Base-by-base conservation (phyloP, 2,329 filamentous ascomycete species). In the Monosporascus sp. region DNA sequence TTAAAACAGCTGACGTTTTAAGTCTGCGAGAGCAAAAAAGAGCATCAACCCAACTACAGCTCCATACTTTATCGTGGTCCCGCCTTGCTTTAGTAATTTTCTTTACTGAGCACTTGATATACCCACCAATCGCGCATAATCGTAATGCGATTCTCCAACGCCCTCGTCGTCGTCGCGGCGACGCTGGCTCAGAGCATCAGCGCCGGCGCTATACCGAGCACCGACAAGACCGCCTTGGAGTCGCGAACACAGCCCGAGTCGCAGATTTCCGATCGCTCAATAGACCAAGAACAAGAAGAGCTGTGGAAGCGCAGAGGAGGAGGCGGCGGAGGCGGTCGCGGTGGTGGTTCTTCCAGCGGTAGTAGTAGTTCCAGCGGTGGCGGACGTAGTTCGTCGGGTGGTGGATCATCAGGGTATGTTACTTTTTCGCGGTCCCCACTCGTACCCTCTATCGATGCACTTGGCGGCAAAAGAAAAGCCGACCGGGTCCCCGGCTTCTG, bases 301-400 rank as follows among this genome's bases (percentile, higher is more conserved):
- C 68, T 85, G 22, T 84, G 75, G 72, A 85, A 83, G 72, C 76
- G 83, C 58, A 80, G 80, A 61, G 82, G 65, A 59, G 72, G 74
- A 48, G 73, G 72, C 37, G 68, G 73, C 37, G 66, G 69, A 35
- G 67, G 71, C 35, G 69, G 71, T 47, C 59, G 59, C n/a, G 63
- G 69, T 44, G 59, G 69, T 38, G 55, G 54, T 17, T n/a, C n/a
- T n/a, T n/a, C n/a, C n/a, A n/a, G n/a, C n/a, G n/a, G n/a, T n/a
- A n/a, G 69, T 44, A 59, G 69, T 38, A 54, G 54, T 17, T 48
- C 54, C 50, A 52, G 63, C 53, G 51, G 57, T 49, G 55, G 58
- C 45, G 55, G 56, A 16, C 52, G 60, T 37, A 57, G 60, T 38
- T 61, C 61, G 19, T 65, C 63, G 47, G 60, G 65, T 53, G 4